A percentile compares a stretch with the other conserved stretches of the same genome.
Evolutionary conservation across 768 basidiomycete species (phyloP).

Genomic region (Hortiboletus flavorubellus): DNA sequence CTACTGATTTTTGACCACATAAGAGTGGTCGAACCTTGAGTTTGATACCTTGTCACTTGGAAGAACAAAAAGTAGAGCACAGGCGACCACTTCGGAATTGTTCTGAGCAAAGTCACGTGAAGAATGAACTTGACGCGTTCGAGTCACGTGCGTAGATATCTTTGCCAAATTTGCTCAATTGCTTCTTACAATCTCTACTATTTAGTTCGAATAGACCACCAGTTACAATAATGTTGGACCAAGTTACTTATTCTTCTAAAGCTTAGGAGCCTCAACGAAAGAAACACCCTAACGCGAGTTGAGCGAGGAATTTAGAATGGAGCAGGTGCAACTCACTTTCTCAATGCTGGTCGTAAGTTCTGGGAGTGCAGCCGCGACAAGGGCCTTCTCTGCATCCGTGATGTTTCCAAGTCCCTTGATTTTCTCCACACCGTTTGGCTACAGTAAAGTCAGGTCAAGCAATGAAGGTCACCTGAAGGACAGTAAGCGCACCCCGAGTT

Average conservation of each 20-base stretch:
- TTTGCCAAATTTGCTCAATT: too few relatives aligned
- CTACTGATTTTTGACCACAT: constrained; percentile 67
- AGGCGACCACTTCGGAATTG: too few relatives aligned
- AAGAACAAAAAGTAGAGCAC: background rate
- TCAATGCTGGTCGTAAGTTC: constrained; percentile 75
- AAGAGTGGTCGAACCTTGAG: background rate
- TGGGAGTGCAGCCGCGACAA: constrained; percentile 76
- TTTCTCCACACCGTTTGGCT: constrained; percentile 80
- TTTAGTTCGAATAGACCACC: constrained; percentile 1
- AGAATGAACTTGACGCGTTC: constrained; percentile 27
- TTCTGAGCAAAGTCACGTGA: constrained; percentile 23
- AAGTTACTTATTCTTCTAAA: constrained; percentile 13
- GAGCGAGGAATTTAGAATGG: background rate
- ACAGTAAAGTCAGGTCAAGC: constrained; percentile 4
- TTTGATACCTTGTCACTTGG: background rate
- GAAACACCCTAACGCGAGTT: constrained; percentile 20
- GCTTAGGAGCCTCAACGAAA: constrained; percentile 28
- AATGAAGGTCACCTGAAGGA: background rate
- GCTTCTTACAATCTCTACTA: background rate
- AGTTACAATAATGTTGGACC: background rate
- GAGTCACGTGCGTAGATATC: constrained; percentile 21
- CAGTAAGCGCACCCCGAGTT: constrained; percentile 67
- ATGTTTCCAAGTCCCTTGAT: constrained; percentile 79
- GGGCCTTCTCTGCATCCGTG: constrained; percentile 65
- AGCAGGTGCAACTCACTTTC: constrained; percentile 45